Percentiles rank a stretch among this genome's conserved stretches.
phyloP scores from a whole-genome alignment of 495 filamentous ascomycete genomes.

The Venustampulla echinocandica region DNA sequence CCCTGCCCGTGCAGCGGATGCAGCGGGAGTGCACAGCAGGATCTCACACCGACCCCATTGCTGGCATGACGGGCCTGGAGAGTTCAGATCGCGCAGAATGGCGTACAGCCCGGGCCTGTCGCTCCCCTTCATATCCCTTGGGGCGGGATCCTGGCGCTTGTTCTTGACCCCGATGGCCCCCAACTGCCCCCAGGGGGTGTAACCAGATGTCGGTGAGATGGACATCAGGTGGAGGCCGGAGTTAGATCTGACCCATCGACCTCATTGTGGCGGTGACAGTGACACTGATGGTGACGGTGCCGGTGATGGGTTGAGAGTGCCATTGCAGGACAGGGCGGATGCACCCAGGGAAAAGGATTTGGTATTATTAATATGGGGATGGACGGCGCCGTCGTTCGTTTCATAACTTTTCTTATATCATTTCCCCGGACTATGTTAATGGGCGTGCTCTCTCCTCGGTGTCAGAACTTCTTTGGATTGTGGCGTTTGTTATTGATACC shows the following conservation, averaged over 20 bases:
- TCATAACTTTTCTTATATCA: conserved; percentile 1
- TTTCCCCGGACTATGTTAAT: neutral
- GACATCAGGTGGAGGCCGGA: neutral
- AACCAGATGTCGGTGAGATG: conserved; percentile 2
- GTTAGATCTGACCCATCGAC: neutral
- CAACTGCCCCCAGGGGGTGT: conserved; percentile 1
- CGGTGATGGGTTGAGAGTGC: neutral
- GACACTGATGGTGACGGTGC: too few relatives aligned
- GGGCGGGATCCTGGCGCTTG: conserved; percentile 2
- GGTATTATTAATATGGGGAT: neutral
- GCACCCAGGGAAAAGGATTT: conserved; percentile 1
- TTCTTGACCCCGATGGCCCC: neutral
- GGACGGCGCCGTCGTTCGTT: neutral
- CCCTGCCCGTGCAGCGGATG: neutral
- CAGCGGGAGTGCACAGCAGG: too few relatives aligned
- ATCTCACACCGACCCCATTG: conserved; percentile 3
- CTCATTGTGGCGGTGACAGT: neutral
- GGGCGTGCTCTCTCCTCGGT: neutral
- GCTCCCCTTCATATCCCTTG: too few relatives aligned
- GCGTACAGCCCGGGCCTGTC: too few relatives aligned
- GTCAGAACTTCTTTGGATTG: neutral
- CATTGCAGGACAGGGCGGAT: neutral
- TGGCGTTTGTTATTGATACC: conserved; percentile 1
- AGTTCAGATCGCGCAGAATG: too few relatives aligned
- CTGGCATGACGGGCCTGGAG: too few relatives aligned